These are phyloP conservation scores for Boletus subcaerulescens DNA, from an alignment of 768 basidiomycete species.

Conservation along the genomic window DNA sequence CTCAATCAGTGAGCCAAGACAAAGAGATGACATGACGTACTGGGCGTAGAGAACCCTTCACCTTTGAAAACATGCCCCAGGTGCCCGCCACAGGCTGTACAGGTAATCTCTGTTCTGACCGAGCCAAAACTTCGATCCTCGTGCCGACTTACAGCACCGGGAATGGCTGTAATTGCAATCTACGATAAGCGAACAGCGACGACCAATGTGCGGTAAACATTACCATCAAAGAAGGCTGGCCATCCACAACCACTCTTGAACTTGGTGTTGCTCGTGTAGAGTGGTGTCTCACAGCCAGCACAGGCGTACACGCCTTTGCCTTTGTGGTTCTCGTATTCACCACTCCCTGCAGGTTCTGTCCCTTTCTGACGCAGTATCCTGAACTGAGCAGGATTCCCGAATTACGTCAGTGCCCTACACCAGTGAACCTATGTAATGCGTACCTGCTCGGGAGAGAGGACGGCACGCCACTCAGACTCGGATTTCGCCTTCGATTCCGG, in stretches of 20 bases:
- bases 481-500: slow-evolving; percentile 40
- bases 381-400: slow-evolving; percentile 50
- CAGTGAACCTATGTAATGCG: slow-evolving; percentile 13
- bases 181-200: not conserved
- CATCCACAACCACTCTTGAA: slow-evolving; percentile 94
- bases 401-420: not conserved
- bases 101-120: slow-evolving; percentile 82
- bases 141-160: slow-evolving; percentile 80
- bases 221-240: slow-evolving; percentile 97
- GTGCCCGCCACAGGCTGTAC: slow-evolving; percentile 89
- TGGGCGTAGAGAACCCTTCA: slow-evolving; percentile 78
- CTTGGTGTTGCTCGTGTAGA: slow-evolving; percentile 89
- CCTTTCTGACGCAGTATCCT: slow-evolving; percentile 82
- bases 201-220: slow-evolving; percentile 7
- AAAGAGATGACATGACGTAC: slow-evolving; percentile 38
- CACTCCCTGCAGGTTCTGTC: slow-evolving; percentile 76
- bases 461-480: slow-evolving; percentile 81
- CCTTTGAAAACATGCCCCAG: slow-evolving; percentile 96
- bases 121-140: slow-evolving; percentile 67
- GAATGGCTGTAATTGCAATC: slow-evolving; percentile 63
- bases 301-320: slow-evolving; percentile 73
- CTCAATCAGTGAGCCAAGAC: not conserved
- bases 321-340: slow-evolving; percentile 71
- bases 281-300: slow-evolving; percentile 73
- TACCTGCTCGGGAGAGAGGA: slow-evolving; percentile 81